Percentiles rank a stretch among this genome's conserved stretches.
phyloP scores from a whole-genome alignment of 768 basidiomycete species.

The Mrakia frigida region DNA sequence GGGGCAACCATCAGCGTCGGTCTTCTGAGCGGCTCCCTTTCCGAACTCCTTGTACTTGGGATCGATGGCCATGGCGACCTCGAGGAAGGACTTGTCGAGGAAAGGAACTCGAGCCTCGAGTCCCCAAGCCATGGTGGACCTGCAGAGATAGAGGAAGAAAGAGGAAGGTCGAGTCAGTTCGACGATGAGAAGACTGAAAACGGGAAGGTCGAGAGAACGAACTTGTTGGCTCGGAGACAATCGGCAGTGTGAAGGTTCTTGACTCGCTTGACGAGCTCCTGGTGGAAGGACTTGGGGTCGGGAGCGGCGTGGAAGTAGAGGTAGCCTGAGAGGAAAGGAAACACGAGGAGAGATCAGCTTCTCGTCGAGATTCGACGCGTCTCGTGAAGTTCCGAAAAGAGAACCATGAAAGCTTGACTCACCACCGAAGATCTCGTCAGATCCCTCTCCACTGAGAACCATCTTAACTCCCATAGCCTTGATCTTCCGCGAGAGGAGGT shows the following conservation, averaged over 20 bases:
- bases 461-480: conserved; percentile 99
- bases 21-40: conserved; percentile 67
- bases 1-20: conserved; percentile 79
- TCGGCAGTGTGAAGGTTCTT: conserved; percentile 97
- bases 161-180: neutral
- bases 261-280: conserved; percentile 87
- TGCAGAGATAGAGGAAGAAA: conserved; percentile 39
- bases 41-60: conserved; percentile 81
- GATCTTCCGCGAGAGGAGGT: conserved; percentile 93
- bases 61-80: conserved; percentile 85
- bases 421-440: conserved; percentile 97
- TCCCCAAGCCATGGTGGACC: conserved; percentile 99
- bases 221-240: conserved; percentile 98
- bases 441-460: conserved; percentile 96
- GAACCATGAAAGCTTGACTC: conserved; percentile 30
- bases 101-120: conserved; percentile 98
- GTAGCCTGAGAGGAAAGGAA: conserved; percentile 59
- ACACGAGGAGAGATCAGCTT: neutral
- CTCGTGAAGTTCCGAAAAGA: neutral
- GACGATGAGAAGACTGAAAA: conserved; percentile 36
- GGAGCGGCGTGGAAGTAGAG: conserved; percentile 99
- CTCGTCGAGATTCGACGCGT: neutral
- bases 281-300: conserved; percentile 78
- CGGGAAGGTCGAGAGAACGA: conserved; percentile 11
- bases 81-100: conserved; percentile 93